Evolutionary conservation across 495 filamentous ascomycete genomes (phyloP).

Genomic region (Penicillium riverlandense): DNA sequence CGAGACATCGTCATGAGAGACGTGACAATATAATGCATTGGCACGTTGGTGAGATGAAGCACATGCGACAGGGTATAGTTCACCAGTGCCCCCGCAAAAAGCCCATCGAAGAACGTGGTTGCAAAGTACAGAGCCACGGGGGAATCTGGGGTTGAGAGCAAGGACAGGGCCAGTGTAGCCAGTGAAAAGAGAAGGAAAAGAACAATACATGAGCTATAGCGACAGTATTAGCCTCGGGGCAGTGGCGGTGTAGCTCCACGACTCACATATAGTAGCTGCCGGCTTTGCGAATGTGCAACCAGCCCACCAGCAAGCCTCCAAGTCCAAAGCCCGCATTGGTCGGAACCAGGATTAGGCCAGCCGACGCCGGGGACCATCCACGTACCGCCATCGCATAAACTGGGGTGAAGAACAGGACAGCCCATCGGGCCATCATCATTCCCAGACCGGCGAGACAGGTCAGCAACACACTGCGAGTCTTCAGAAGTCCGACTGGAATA

Average conservation of each 20-base stretch:
- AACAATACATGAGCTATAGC: constrained; percentile 40
- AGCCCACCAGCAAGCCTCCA: constrained; percentile 62
- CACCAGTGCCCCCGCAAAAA: constrained; percentile 60
- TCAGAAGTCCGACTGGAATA: constrained; percentile 58
- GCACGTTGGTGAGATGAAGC: constrained; percentile 54
- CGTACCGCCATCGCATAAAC: constrained; percentile 66
- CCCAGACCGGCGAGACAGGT: constrained; percentile 61
- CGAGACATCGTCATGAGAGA: constrained; percentile 65
- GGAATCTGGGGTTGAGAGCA: constrained; percentile 42
- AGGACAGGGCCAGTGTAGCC: constrained; percentile 40
- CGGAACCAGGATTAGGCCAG: constrained; percentile 65
- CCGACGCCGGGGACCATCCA: constrained; percentile 54
- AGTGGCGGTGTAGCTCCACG: background rate
- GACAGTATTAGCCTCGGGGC: background rate
- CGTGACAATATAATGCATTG: constrained; percentile 63
- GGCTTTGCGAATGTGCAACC: constrained; percentile 58
- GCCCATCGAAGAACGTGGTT: constrained; percentile 56
- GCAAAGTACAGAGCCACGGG: constrained; percentile 40
- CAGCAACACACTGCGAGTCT: constrained; percentile 55
- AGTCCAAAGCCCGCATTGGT: constrained; percentile 68
- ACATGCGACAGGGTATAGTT: constrained; percentile 76
- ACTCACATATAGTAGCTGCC: constrained; percentile 57
- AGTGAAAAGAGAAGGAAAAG: constrained; percentile 48
- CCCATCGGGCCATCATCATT: constrained; percentile 72
- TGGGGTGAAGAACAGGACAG: constrained; percentile 69